Evolutionary conservation across 139 green algal species (phyloP).

Genomic region (Tetradesmus obliquus): DNA sequence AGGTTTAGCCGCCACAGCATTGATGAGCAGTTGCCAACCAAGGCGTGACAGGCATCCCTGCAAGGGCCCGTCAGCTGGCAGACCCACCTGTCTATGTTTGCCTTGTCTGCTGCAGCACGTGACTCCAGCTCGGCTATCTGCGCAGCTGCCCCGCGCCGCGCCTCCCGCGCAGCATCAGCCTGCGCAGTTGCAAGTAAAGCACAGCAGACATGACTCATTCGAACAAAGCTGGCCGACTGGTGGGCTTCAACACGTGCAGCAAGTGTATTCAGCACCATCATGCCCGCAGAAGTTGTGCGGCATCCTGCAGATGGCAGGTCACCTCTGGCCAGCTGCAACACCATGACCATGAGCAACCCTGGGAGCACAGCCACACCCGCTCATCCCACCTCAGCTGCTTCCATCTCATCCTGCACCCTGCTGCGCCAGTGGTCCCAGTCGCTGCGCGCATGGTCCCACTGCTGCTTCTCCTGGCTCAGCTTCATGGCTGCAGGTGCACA

Average conservation of each 20-base stretch:
- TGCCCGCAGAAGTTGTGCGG: no score
- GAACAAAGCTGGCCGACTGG: background rate
- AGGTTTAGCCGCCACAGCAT: background rate
- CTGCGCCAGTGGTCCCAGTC: conserved; percentile 43
- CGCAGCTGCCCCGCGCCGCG: background rate
- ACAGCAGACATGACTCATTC: background rate
- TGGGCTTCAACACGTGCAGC: background rate
- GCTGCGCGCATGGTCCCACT: conserved; percentile 19
- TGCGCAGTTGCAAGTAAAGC: background rate
- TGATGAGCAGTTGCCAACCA: background rate
- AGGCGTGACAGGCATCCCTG: background rate
- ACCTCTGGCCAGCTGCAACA: background rate
- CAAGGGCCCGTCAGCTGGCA: background rate
- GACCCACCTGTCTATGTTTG: conserved; percentile 19
- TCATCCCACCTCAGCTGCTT: conserved; percentile 7
- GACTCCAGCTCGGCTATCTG: conserved; percentile 22
- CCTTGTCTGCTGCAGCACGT: conserved; percentile 8
- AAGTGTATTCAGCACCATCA: background rate
- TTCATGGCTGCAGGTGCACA: conserved; percentile 16
- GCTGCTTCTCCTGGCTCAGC: conserved; percentile 36
- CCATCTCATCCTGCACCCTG: conserved; percentile 34
- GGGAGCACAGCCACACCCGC: background rate
- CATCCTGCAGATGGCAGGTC: no score
- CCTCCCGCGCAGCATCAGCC: conserved; percentile 38
- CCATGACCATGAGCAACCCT: background rate